These are phyloP conservation scores for Cladosporium sp. DNA, from an alignment of 2,329 filamentous ascomycete genomes.

Conservation along the genomic window DNA sequence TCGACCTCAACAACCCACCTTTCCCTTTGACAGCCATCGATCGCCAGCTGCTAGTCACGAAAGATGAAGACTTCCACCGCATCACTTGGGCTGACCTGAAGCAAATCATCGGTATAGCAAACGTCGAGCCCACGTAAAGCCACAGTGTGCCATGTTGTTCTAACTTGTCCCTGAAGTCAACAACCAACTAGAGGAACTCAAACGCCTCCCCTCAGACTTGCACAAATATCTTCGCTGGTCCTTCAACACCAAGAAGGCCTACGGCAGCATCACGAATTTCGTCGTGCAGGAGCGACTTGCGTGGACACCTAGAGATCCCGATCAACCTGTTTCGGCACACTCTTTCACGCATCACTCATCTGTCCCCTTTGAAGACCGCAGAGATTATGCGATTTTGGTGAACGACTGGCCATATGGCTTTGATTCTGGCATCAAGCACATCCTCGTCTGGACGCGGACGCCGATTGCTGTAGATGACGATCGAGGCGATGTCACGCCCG, in stretches of 20 bases:
- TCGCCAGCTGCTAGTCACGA: conserved; percentile 51
- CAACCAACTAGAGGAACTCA: conserved; percentile 58
- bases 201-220: conserved; percentile 61
- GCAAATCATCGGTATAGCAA: conserved; percentile 51
- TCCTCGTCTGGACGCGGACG: conserved; percentile 60
- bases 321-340: conserved; percentile 24
- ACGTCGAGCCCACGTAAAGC: background rate
- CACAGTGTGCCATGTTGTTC: conserved; percentile 17
- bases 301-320: conserved; percentile 46
- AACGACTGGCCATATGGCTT: conserved; percentile 69
- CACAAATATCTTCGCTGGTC: conserved; percentile 63
- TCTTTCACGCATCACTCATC: conserved; percentile 49
- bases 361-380: conserved; percentile 55
- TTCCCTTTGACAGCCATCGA: conserved; percentile 55
- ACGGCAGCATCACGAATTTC: conserved; percentile 59
- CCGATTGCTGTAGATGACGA: conserved; percentile 49
- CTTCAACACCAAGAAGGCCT: conserved; percentile 54
- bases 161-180: conserved; percentile 40
- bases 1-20: conserved; percentile 36
- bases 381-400: conserved; percentile 58
- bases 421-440: conserved; percentile 55
- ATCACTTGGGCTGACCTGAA: conserved; percentile 57
- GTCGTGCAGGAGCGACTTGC: conserved; percentile 57
- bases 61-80: conserved; percentile 54
- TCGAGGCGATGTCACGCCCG: conserved; percentile 54